These are phyloP conservation scores for Musa troglodytarum DNA, from an alignment of 176 grass and related monocot species.

Conservation along the genomic window DNA sequence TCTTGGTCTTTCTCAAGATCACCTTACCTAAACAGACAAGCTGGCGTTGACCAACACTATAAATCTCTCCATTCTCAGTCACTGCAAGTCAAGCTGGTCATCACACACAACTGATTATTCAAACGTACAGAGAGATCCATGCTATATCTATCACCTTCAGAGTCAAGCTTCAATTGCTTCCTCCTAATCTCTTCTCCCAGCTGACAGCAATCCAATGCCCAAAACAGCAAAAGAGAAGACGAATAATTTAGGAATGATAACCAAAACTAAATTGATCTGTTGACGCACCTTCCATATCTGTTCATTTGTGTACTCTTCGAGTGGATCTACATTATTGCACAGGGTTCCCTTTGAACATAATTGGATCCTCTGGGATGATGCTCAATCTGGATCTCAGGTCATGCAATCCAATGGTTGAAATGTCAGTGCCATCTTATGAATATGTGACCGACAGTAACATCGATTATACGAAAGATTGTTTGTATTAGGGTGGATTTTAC, in stretches of 20 bases:
- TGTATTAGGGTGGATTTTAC: conserved; percentile 69
- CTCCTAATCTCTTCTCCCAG: conserved; percentile 57
- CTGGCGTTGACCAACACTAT: conserved; percentile 64
- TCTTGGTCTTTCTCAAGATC: conserved; percentile 56
- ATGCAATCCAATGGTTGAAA: conserved; percentile 67
- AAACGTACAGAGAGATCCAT: neutral
- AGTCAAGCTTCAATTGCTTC: conserved; percentile 64
- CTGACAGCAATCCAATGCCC: conserved; percentile 72
- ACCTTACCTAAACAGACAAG: conserved; percentile 68
- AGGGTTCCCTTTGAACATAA: conserved; percentile 72
- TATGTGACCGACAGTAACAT: conserved; percentile 53
- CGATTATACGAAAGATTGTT: conserved; percentile 61
- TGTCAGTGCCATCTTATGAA: conserved; percentile 63
- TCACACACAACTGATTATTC: neutral
- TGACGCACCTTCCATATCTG: conserved; percentile 69
- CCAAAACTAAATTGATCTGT: no score
- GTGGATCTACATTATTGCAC: conserved; percentile 68
- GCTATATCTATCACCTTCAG: conserved; percentile 33
- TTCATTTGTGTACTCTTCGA: conserved; percentile 44
- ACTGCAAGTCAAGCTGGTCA: conserved; percentile 27
- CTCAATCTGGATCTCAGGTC: conserved; percentile 79
- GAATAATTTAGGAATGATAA: neutral
- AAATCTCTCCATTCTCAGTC: conserved; percentile 72
- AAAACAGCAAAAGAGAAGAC: neutral
- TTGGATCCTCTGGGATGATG: conserved; percentile 75